Evolutionary conservation across 768 basidiomycete genomes (phyloP).

Genomic region (Amanita muscaria): DNA sequence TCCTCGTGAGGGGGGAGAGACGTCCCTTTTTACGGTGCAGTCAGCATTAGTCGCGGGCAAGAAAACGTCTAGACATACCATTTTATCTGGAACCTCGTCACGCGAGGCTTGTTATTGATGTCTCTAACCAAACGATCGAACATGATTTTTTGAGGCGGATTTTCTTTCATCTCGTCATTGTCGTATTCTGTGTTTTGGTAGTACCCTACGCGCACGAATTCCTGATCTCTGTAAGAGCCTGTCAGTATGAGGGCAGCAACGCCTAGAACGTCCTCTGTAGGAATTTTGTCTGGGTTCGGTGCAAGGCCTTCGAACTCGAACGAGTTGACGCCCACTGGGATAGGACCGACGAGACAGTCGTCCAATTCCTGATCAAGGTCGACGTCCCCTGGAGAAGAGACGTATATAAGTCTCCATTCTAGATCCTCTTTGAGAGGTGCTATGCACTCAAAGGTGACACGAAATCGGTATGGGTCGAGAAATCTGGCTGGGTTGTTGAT

Average conservation of each 20-base stretch:
- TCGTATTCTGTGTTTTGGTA: slow-evolving; percentile 99
- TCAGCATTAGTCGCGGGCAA: slow-evolving; percentile 4
- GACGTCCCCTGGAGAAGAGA: slow-evolving; percentile 87
- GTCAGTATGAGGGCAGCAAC: slow-evolving; percentile 97
- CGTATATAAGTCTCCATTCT: slow-evolving; percentile 97
- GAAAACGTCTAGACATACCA: slow-evolving; percentile 43
- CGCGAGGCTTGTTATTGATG: slow-evolving; percentile 85
- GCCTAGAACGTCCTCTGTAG: slow-evolving; percentile 84
- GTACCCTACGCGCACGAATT: slow-evolving; percentile 98
- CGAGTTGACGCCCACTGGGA: slow-evolving; percentile 93
- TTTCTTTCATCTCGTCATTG: slow-evolving; percentile 82
- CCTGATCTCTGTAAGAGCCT: slow-evolving; percentile 92
- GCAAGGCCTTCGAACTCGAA: slow-evolving; percentile 92
- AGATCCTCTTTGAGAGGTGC: slow-evolving; percentile 88
- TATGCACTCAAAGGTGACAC: slow-evolving; percentile 96
- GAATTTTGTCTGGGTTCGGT: slow-evolving; percentile 79
- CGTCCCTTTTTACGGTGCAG: slow-evolving; percentile 41
- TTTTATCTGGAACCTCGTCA: slow-evolving; percentile 88
- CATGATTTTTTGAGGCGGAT: slow-evolving; percentile 55
- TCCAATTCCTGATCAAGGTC: slow-evolving; percentile 96
- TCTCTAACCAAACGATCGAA: slow-evolving; percentile 81
- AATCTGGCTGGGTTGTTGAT: slow-evolving; percentile 92
- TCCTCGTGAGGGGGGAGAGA: slow-evolving; percentile 40
- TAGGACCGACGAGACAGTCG: slow-evolving; percentile 94
- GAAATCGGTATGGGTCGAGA: slow-evolving; percentile 83